These are phyloP conservation scores for Clitopilus hobsonii DNA, from an alignment of 768 basidiomycete species.

Conservation along the genomic window DNA sequence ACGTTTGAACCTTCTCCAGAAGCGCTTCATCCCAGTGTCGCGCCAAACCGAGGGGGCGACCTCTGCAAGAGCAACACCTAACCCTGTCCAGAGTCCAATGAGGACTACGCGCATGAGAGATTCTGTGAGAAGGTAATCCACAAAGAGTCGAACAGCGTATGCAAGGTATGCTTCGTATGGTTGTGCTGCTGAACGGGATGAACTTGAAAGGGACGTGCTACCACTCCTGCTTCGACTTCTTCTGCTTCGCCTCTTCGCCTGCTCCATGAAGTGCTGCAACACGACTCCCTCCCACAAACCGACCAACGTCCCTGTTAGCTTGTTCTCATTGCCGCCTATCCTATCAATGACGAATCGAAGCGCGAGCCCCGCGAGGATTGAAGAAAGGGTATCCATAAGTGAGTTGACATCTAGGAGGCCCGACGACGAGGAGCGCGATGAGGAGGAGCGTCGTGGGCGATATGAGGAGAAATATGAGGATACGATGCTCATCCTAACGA, in stretches of 20 bases:
- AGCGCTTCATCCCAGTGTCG: slow-evolving; percentile 31
- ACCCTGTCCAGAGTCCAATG: slow-evolving; percentile 47
- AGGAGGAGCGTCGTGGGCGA: slow-evolving; percentile 2
- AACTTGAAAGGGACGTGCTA: background rate
- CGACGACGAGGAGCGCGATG: slow-evolving; percentile 14
- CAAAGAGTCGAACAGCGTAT: slow-evolving; percentile 62
- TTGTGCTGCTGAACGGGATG: slow-evolving; percentile 25
- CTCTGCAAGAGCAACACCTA: slow-evolving; percentile 52
- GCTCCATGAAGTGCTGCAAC: slow-evolving; percentile 65
- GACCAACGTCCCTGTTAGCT: slow-evolving; percentile 58
- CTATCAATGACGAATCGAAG: slow-evolving; percentile 59
- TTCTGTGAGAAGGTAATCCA: slow-evolving; percentile 67
- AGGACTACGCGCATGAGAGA: slow-evolving; percentile 27
- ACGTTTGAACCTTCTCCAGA: slow-evolving; percentile 32
- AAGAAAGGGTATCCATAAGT: slow-evolving; percentile 65
- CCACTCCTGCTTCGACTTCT: background rate
- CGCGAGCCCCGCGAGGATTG: slow-evolving; percentile 63
- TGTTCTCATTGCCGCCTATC: slow-evolving; percentile 44
- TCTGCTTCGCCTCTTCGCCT: slow-evolving; percentile 14
- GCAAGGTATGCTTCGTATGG: slow-evolving; percentile 70
- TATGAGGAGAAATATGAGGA: slow-evolving; percentile 32
- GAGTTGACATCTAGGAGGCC: slow-evolving; percentile 28
- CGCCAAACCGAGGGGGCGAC: slow-evolving; percentile 41
- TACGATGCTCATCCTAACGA: slow-evolving; percentile 24
- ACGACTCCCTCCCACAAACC: slow-evolving; percentile 47